A percentile compares a stretch with the other conserved stretches of the same genome.
phyloP scores from a whole-genome alignment of 768 basidiomycete species.

The Boletus patriciae region DNA sequence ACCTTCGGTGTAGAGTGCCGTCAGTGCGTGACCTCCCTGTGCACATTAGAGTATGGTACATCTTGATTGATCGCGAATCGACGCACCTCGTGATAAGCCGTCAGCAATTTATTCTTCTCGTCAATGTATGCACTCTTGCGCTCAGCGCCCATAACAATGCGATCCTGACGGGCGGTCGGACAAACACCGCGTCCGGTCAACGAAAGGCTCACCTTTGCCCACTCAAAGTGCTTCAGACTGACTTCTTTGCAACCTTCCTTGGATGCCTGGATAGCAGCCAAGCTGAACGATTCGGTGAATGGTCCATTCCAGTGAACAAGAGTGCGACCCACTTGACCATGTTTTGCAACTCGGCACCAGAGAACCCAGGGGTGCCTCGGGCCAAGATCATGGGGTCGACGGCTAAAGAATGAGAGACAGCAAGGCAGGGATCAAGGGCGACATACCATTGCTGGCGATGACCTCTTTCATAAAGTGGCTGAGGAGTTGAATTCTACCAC shows the following conservation, averaged over 20 bases:
- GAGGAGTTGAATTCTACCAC: conserved; percentile 91
- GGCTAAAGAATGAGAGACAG: conserved; percentile 39
- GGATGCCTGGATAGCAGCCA: conserved; percentile 94
- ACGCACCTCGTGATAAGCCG: conserved; percentile 92
- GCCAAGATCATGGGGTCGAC: conserved; percentile 88
- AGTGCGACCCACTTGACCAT: conserved; percentile 79
- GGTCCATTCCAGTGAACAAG: neutral
- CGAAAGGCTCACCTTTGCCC: conserved; percentile 75
- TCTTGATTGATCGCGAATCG: neutral
- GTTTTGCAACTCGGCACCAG: conserved; percentile 95
- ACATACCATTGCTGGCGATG: conserved; percentile 54
- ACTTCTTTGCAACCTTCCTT: conserved; percentile 78
- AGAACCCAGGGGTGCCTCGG: conserved; percentile 93
- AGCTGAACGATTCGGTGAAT: conserved; percentile 37
- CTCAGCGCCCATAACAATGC: conserved; percentile 96
- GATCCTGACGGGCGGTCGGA: conserved; percentile 53
- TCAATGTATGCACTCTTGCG: conserved; percentile 88
- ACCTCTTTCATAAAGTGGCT: conserved; percentile 88
- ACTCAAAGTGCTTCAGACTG: conserved; percentile 84
- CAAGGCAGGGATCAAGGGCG: neutral
- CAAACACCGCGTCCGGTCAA: neutral
- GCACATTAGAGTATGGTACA: conserved; percentile 11
- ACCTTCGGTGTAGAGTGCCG: conserved; percentile 90
- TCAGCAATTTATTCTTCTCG: conserved; percentile 81
- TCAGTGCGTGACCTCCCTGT: conserved; percentile 90